Conservation (phyloP, 2,329 filamentous ascomycete genomes). For the Canariomyces notabilis region DNA sequence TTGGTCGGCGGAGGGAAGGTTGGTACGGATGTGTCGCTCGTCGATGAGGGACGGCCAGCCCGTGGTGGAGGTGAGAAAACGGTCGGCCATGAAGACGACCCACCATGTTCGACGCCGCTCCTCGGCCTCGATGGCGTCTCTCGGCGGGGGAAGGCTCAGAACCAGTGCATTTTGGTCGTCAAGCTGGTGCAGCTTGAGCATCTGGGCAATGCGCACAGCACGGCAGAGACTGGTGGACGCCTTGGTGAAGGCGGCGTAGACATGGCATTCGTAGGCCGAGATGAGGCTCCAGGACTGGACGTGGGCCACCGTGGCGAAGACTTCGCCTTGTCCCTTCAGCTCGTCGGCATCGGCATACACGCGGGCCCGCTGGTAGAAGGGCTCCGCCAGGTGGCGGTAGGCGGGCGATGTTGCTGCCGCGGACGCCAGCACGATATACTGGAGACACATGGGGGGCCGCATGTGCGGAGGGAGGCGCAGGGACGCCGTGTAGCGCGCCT, state of each 20-base stretch:
- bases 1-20: slow-evolving; percentile 48
- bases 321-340: slow-evolving; percentile 16
- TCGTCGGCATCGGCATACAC: slow-evolving; percentile 21
- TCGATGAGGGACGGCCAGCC: slow-evolving; percentile 66
- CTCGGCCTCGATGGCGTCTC: slow-evolving; percentile 63
- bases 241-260: slow-evolving; percentile 60
- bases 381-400: slow-evolving; percentile 13
- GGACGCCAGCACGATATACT: slow-evolving; percentile 21
- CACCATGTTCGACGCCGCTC: slow-evolving; percentile 64
- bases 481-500: slow-evolving; percentile 11
- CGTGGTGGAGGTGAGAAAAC: slow-evolving; percentile 63
- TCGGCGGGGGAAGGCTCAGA: slow-evolving; percentile 52
- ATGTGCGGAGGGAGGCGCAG: slow-evolving; percentile 18
- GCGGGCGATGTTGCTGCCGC: slow-evolving; percentile 13
- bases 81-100: slow-evolving; percentile 59
- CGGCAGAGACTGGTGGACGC: slow-evolving; percentile 64
- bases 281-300: slow-evolving; percentile 59
- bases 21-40: slow-evolving; percentile 54
- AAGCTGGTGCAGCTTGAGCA: slow-evolving; percentile 63
- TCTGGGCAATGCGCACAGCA: slow-evolving; percentile 54
- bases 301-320: slow-evolving; percentile 52
- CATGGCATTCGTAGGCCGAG: slow-evolving; percentile 59
- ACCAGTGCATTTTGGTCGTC: slow-evolving; percentile 61
- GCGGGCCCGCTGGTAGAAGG: slow-evolving; percentile 22
- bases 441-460: slow-evolving; percentile 23